Percentiles rank a stretch among this genome's conserved stretches.
These are phyloP conservation scores for Flueggea neowawraea DNA, from an alignment of 441 rosid species.

Conservation along the genomic window DNA sequence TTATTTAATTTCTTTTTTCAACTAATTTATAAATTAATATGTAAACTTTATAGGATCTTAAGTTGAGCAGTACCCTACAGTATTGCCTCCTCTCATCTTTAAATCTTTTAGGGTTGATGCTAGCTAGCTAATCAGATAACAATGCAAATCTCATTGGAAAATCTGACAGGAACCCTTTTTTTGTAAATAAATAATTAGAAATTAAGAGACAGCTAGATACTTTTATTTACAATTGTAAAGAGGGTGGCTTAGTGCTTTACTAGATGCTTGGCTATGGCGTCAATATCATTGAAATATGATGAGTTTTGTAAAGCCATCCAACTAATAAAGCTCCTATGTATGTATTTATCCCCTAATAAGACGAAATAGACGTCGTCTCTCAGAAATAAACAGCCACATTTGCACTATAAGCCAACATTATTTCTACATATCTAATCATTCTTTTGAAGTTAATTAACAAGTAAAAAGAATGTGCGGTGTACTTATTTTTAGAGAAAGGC, in stretches of 20 bases:
- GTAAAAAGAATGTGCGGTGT: background rate
- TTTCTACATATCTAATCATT: slow-evolving; percentile 5
- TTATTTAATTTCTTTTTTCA: too few species aligned
- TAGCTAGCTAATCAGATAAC: too few species aligned
- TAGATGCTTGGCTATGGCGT: slow-evolving; percentile 2
- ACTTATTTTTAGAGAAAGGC: background rate
- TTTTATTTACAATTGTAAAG: too few species aligned
- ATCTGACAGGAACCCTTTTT: too few species aligned
- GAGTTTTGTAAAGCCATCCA: background rate
- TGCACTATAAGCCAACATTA: background rate
- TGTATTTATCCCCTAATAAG: slow-evolving; percentile 12
- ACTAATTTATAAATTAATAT: background rate
- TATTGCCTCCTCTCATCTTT: too few species aligned
- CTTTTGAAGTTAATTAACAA: slow-evolving; percentile 1
- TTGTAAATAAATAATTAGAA: too few species aligned
- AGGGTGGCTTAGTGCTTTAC: background rate
- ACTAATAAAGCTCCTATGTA: background rate
- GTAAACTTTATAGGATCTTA: background rate
- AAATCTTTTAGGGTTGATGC: too few species aligned
- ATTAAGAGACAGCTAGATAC: too few species aligned
- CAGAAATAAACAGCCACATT: background rate
- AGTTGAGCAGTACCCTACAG: background rate
- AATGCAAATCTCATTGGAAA: too few species aligned
- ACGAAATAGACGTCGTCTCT: slow-evolving; percentile 10
- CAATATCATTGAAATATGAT: slow-evolving; percentile 6